phyloP scores from a whole-genome alignment of 495 filamentous ascomycete genomes.

The Acidomyces sp. region DNA sequence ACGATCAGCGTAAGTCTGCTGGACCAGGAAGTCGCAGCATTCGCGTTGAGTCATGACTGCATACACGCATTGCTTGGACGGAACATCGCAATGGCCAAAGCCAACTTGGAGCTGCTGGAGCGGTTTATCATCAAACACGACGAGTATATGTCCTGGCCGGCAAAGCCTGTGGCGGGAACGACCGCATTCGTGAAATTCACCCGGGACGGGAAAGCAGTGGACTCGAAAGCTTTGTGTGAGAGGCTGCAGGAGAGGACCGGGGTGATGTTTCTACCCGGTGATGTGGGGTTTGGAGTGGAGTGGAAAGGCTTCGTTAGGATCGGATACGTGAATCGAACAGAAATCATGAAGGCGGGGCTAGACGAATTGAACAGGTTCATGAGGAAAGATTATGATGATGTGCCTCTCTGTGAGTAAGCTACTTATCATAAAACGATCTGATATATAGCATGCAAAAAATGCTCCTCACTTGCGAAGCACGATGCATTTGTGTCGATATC shows the following conservation, averaged over 20 bases:
- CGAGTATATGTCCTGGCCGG: slow-evolving; percentile 54
- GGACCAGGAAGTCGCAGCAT: slow-evolving; percentile 67
- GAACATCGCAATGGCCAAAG: slow-evolving; percentile 58
- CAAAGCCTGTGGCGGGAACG: slow-evolving; percentile 68
- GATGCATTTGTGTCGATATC: too few species aligned
- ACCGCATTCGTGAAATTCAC: slow-evolving; percentile 66
- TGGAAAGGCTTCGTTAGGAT: slow-evolving; percentile 71
- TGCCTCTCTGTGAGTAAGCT: slow-evolving; percentile 23
- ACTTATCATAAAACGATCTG: too few species aligned
- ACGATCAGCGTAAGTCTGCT: slow-evolving; percentile 74
- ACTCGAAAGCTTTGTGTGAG: slow-evolving; percentile 61
- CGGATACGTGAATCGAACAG: slow-evolving; percentile 63
- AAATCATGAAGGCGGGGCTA: slow-evolving; percentile 54
- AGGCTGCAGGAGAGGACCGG: slow-evolving; percentile 54
- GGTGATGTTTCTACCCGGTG: slow-evolving; percentile 69
- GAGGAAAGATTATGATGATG: slow-evolving; percentile 42
- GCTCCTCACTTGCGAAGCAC: not conserved
- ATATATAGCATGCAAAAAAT: too few species aligned
- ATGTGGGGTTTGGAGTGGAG: slow-evolving; percentile 62
- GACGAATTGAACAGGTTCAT: slow-evolving; percentile 50
- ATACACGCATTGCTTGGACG: slow-evolving; percentile 53
- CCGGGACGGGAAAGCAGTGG: slow-evolving; percentile 49
- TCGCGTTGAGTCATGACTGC: slow-evolving; percentile 50
- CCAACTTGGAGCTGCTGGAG: slow-evolving; percentile 55
- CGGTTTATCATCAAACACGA: slow-evolving; percentile 53